These are phyloP conservation scores for Fomitopsis pinicola DNA, from an alignment of 1,284 basidiomycete genomes.

Conservation along the genomic window DNA sequence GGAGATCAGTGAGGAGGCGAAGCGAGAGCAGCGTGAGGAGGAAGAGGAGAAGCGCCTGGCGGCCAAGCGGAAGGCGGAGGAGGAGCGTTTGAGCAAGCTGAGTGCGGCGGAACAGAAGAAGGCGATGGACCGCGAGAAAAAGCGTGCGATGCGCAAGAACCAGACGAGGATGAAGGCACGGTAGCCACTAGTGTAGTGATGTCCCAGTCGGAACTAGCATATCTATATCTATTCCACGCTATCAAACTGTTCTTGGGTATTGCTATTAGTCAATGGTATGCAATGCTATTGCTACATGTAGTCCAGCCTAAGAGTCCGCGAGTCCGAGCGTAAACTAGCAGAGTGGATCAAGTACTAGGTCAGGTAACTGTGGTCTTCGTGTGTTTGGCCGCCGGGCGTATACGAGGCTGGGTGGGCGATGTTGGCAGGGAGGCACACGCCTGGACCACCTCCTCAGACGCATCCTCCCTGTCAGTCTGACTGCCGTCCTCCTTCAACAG, in stretches of 20 bases:
- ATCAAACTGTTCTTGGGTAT: not conserved
- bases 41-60: constrained; percentile 57
- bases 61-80: constrained; percentile 71
- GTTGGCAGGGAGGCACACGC: constrained; percentile 7
- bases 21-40: constrained; percentile 72
- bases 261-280: constrained; percentile 20
- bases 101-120: constrained; percentile 78
- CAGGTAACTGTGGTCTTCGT: not conserved
- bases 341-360: not conserved
- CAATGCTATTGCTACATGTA: constrained; percentile 23
- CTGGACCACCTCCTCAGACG: not conserved
- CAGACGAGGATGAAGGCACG: constrained; percentile 57
- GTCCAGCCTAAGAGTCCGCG: constrained; percentile 14
- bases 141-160: constrained; percentile 61
- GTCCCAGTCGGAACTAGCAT: not conserved
- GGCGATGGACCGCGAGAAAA: constrained; percentile 74
- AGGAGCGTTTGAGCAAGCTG: constrained; percentile 56
- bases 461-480: constrained; percentile 1
- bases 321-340: constrained; percentile 7
- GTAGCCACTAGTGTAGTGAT: constrained; percentile 20
- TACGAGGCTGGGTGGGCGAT: constrained; percentile 6
- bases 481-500: not conserved
- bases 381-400: not conserved
- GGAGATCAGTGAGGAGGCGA: constrained; percentile 72
- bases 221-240: not conserved